These are phyloP conservation scores for Cenchrus purpureus DNA, from an alignment of 176 grass and related monocot species.

Conservation along the genomic window DNA sequence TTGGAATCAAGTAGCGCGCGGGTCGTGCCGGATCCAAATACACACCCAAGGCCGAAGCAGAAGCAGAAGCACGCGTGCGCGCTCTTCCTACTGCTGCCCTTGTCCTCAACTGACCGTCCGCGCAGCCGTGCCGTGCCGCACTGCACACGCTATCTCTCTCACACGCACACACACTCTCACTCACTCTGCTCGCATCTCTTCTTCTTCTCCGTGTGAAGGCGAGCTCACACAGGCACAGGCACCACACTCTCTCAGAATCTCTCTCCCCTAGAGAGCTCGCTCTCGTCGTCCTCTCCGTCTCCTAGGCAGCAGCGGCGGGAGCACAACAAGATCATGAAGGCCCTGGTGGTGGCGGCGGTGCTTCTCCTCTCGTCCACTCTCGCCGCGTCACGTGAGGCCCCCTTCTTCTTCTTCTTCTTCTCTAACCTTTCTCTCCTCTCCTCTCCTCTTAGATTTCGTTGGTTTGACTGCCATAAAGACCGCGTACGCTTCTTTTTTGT, in stretches of 20 bases:
- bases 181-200: background rate
- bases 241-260: background rate
- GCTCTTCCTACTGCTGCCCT: background rate
- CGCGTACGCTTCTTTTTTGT: background rate
- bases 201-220: background rate
- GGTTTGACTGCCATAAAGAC: background rate
- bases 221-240: background rate
- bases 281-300: background rate
- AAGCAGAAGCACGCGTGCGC: background rate
- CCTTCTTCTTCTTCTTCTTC: background rate
- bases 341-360: slow-evolving; percentile 33
- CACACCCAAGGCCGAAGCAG: background rate
- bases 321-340: slow-evolving; percentile 23
- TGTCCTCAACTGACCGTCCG: background rate
- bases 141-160: background rate
- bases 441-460: background rate
- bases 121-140: background rate
- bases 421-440: slow-evolving; percentile 8
- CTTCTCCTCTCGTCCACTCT: slow-evolving; percentile 54
- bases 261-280: background rate
- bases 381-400: slow-evolving; percentile 63
- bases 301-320: background rate
- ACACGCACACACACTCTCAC: too few species aligned
- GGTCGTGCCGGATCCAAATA: background rate
- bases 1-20: background rate